Percentiles rank a stretch among this genome's conserved stretches.
These are phyloP conservation scores for Medicago lupulina DNA, from an alignment of 306 rosid species.

Conservation along the genomic window DNA sequence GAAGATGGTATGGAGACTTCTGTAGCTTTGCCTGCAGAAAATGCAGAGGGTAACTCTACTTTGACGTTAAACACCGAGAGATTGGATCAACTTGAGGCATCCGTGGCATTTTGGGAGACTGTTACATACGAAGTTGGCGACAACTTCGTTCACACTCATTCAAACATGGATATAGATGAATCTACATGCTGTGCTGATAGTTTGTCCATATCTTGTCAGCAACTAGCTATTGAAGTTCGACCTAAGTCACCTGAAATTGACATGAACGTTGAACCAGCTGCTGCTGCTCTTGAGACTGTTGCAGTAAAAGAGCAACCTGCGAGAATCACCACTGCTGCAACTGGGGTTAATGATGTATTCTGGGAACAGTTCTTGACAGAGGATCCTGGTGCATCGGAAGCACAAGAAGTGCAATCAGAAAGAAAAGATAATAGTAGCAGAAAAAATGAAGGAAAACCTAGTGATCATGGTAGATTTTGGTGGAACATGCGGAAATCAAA, in stretches of 20 bases:
- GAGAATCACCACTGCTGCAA: constrained; percentile 44
- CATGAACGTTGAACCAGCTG: constrained; percentile 79
- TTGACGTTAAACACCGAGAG: constrained; percentile 51
- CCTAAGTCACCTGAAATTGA: constrained; percentile 78
- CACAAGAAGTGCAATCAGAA: constrained; percentile 77
- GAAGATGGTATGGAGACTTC: constrained; percentile 61
- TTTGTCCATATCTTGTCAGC: constrained; percentile 54
- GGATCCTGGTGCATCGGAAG: constrained; percentile 83
- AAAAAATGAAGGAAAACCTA: constrained; percentile 63
- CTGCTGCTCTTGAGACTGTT: constrained; percentile 49
- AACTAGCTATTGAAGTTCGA: constrained; percentile 54
- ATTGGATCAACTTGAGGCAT: constrained; percentile 72
- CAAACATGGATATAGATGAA: constrained; percentile 72
- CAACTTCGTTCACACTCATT: constrained; percentile 39
- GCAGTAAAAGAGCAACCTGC: constrained; percentile 57
- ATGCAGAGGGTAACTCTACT: constrained; percentile 40
- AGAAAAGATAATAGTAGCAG: constrained; percentile 60
- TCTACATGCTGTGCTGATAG: constrained; percentile 65
- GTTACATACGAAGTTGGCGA: constrained; percentile 47
- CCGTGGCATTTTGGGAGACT: constrained; percentile 76
- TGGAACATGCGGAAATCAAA: constrained; percentile 68
- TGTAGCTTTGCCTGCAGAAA: constrained; percentile 49
- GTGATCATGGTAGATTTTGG: constrained; percentile 63
- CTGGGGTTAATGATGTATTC: constrained; percentile 85
- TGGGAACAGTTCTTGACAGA: constrained; percentile 99